A percentile compares a stretch with the other conserved stretches of the same genome.
These are phyloP conservation scores for Yarrowia sp. DNA, from an alignment of 805 yeast species.

Conservation along the genomic window DNA sequence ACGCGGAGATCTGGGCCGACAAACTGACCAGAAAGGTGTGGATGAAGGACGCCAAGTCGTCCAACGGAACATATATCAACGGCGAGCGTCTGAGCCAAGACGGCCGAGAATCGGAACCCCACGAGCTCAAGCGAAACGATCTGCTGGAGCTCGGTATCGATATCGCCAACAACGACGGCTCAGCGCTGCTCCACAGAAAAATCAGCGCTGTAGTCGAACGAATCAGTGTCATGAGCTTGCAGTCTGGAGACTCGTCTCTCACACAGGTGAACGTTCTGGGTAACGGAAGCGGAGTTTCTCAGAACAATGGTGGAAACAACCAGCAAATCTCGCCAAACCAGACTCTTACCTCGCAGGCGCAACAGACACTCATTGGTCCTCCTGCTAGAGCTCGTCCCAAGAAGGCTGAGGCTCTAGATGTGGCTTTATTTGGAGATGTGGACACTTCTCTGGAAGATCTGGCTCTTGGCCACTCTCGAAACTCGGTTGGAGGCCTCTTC, in stretches of 20 bases:
- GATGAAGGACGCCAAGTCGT: constrained; percentile 84
- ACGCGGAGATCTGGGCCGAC: constrained; percentile 87
- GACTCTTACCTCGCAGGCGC: constrained; percentile 1
- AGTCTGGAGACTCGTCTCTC: constrained; percentile 39
- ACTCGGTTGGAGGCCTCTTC: constrained; percentile 49
- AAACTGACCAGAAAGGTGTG: constrained; percentile 66
- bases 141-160: constrained; percentile 94
- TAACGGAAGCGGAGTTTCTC: constrained; percentile 1
- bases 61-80: constrained; percentile 94
- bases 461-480: constrained; percentile 49
- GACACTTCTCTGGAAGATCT: constrained; percentile 49
- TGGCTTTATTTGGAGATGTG: constrained; percentile 50
- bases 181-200: constrained; percentile 76
- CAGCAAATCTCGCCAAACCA: constrained; percentile 25
- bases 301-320: constrained; percentile 4
- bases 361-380: constrained; percentile 16
- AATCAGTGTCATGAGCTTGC: constrained; percentile 63
- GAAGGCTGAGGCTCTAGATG: constrained; percentile 45
- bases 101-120: constrained; percentile 60
- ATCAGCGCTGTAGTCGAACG: constrained; percentile 84
- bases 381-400: constrained; percentile 13
- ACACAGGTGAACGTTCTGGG: constrained; percentile 20
- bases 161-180: constrained; percentile 57
- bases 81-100: constrained; percentile 70
- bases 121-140: constrained; percentile 78